Conservation (phyloP, 2,329 filamentous ascomycete species). For the Fusarium sp. region DNA sequence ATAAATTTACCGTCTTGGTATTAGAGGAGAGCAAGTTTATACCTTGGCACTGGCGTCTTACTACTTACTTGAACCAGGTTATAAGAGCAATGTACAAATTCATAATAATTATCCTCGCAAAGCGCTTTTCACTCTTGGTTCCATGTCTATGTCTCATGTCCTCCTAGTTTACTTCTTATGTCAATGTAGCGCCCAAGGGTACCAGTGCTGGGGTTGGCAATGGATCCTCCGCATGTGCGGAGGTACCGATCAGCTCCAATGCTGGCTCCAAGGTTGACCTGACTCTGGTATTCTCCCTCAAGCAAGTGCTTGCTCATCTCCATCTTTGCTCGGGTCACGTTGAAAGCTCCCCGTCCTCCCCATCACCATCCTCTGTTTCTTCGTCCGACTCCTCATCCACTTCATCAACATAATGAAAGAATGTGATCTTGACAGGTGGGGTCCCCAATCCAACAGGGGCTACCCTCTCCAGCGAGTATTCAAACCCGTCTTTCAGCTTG, state of each 20-base stretch:
- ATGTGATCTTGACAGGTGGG: not conserved
- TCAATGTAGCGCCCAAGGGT: too few species aligned
- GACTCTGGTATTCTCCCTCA: too few species aligned
- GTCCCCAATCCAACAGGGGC: not conserved
- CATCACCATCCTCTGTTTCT: not conserved
- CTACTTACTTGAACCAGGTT: not conserved
- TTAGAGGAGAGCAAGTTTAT: not conserved
- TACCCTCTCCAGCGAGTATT: not conserved
- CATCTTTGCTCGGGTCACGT: too few species aligned
- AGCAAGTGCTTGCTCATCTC: too few species aligned
- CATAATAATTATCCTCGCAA: not conserved
- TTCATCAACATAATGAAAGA: not conserved
- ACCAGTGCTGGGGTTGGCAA: too few species aligned
- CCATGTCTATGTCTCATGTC: not conserved
- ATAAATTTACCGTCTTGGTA: not conserved
- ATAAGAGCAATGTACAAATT: not conserved
- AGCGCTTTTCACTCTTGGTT: not conserved
- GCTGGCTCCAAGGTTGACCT: too few species aligned
- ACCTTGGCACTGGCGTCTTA: not conserved
- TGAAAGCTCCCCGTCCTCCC: not conserved
- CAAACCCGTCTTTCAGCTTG: not conserved
- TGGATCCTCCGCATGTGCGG: too few species aligned
- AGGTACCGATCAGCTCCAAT: too few species aligned
- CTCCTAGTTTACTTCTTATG: not conserved
- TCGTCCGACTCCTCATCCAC: not conserved